Evolutionary conservation across 768 basidiomycete species (phyloP).

Genomic region (Podaxis rugospora): DNA sequence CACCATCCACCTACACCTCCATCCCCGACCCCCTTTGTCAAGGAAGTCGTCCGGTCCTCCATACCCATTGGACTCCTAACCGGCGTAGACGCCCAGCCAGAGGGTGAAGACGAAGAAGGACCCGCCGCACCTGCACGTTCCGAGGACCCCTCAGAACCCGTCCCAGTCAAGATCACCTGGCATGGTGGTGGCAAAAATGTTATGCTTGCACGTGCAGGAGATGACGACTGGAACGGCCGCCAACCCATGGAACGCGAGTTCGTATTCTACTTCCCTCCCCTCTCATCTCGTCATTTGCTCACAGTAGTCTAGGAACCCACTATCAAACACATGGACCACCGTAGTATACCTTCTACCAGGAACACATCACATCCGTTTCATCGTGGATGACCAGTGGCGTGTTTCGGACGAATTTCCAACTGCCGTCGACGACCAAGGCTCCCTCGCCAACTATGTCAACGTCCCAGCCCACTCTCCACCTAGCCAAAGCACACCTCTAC

Average conservation of each 20-base stretch:
- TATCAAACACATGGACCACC: constrained; percentile 28
- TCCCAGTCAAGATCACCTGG: constrained; percentile 59
- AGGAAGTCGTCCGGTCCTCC: constrained; percentile 57
- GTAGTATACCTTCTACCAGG: constrained; percentile 70
- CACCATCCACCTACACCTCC: not conserved
- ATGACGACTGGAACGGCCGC: constrained; percentile 73
- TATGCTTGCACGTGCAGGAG: constrained; percentile 65
- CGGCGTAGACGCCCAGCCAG: constrained; percentile 18
- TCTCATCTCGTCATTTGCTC: constrained; percentile 3
- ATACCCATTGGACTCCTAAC: constrained; percentile 52
- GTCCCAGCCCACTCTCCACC: constrained; percentile 36
- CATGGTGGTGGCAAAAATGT: constrained; percentile 60
- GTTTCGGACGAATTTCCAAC: constrained; percentile 73
- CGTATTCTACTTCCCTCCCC: constrained; percentile 20
- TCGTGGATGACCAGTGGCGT: constrained; percentile 88
- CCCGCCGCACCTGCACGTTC: constrained; percentile 7
- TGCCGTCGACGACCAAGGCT: constrained; percentile 92
- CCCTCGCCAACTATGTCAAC: constrained; percentile 90
- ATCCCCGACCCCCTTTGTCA: constrained; percentile 36
- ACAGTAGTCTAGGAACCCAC: constrained; percentile 22
- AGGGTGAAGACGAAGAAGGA: constrained; percentile 12
- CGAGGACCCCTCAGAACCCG: constrained; percentile 23
- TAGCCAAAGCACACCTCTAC: constrained; percentile 15
- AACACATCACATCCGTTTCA: constrained; percentile 91
- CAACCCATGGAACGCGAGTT: constrained; percentile 62